Conservation (phyloP, 1,284 basidiomycete species). For the Chiua sp. region DNA sequence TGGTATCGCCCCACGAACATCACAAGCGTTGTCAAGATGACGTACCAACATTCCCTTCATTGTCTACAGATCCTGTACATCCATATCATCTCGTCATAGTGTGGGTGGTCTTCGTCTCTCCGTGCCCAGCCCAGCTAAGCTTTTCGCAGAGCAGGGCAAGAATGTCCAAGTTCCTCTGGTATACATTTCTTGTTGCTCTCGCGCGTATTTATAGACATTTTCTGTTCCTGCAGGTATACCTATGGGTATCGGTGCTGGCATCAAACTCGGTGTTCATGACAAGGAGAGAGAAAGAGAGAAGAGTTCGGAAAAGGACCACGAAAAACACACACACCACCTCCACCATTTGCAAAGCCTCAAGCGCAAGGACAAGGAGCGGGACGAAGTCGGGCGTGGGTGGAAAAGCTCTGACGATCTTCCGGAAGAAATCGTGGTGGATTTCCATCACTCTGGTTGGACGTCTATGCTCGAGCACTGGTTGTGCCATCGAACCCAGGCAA, state of each 20-base stretch:
- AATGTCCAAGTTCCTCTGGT: constrained; percentile 79
- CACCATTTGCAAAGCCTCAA: constrained; percentile 31
- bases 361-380: constrained; percentile 44
- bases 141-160: constrained; percentile 73
- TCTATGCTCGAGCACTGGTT: constrained; percentile 76
- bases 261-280: constrained; percentile 58
- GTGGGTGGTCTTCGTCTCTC: constrained; percentile 45
- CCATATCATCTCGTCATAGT: constrained; percentile 84
- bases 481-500: constrained; percentile 51
- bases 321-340: constrained; percentile 30
- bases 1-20: constrained; percentile 56
- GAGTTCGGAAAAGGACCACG: constrained; percentile 42
- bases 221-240: constrained; percentile 59
- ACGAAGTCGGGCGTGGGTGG: constrained; percentile 37
- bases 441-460: constrained; percentile 64
- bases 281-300: constrained; percentile 56
- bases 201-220: constrained; percentile 6
- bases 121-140: constrained; percentile 19
- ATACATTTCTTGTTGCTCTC: not conserved
- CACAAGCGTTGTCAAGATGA: constrained; percentile 33
- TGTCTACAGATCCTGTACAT: constrained; percentile 60
- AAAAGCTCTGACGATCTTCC: constrained; percentile 41
- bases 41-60: constrained; percentile 48
- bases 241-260: constrained; percentile 77
- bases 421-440: constrained; percentile 40